Evolutionary conservation across 2,329 filamentous ascomycete genomes (phyloP).

Genomic region (Coleophoma crateriformis): DNA sequence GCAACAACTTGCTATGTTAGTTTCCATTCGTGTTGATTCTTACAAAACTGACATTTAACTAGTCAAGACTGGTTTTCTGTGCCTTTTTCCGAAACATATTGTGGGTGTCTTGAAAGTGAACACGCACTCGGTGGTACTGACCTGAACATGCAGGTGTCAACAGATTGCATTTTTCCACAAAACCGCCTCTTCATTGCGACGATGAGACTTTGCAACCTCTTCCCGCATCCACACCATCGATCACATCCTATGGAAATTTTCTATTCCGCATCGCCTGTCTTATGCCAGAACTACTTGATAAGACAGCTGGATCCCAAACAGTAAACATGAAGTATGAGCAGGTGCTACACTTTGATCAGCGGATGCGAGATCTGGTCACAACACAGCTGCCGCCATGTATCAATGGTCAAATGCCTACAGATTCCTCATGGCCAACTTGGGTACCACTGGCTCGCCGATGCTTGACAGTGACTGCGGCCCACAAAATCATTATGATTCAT

Average conservation of each 20-base stretch:
- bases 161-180: slow-evolving; percentile 10
- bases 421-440: slow-evolving; percentile 11
- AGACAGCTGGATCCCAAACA: slow-evolving; percentile 3
- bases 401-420: slow-evolving; percentile 10
- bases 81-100: slow-evolving; percentile 15
- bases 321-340: slow-evolving; percentile 12
- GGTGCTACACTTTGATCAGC: slow-evolving; percentile 11
- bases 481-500: slow-evolving; percentile 18
- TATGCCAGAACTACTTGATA: slow-evolving; percentile 13
- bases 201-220: slow-evolving; percentile 10
- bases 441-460: slow-evolving; percentile 8
- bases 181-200: slow-evolving; percentile 9
- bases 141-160: slow-evolving; percentile 6
- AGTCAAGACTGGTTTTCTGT: slow-evolving; percentile 16
- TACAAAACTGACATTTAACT: no score
- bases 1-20: slow-evolving; percentile 10
- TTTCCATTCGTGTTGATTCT: no score
- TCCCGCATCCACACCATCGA: slow-evolving; percentile 5
- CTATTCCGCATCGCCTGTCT: slow-evolving; percentile 9
- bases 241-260: slow-evolving; percentile 11
- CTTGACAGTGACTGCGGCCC: slow-evolving; percentile 13
- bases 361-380: slow-evolving; percentile 14
- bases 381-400: slow-evolving; percentile 11
- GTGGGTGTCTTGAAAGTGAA: neutral
- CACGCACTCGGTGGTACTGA: neutral